Percentiles rank a stretch among this genome's conserved stretches.
These are phyloP conservation scores for Linnemannia elongata DNA, from an alignment of 192 early-diverging fungal genomes.

Conservation along the genomic window DNA sequence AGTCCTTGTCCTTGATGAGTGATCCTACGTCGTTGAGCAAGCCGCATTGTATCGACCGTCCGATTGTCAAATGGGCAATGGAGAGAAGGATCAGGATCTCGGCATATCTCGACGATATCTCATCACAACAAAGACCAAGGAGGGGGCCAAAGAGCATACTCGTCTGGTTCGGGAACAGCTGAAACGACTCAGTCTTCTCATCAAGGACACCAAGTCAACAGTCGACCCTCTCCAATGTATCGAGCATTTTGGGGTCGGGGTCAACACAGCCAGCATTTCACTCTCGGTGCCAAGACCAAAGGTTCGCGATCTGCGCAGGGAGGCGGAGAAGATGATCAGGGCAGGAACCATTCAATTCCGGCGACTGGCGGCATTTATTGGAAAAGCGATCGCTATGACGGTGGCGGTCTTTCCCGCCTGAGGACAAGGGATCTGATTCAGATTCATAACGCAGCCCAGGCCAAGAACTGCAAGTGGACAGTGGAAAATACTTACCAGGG, in stretches of 20 bases:
- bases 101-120: constrained; percentile 24
- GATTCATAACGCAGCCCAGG: constrained; percentile 5
- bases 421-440: constrained; percentile 14
- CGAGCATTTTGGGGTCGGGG: constrained; percentile 26
- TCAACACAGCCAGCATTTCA: constrained; percentile 16
- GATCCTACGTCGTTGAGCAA: no score
- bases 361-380: constrained; percentile 14
- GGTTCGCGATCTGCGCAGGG: constrained; percentile 15
- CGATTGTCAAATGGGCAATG: no score
- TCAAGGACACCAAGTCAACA: constrained; percentile 19
- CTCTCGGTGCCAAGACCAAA: constrained; percentile 16
- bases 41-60: no score
- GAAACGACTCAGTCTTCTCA: constrained; percentile 5
- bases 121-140: not conserved
- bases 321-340: no score
- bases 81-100: constrained; percentile 16
- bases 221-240: constrained; percentile 12
- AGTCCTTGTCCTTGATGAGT: no score
- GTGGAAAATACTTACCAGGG: no score
- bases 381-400: constrained; percentile 28
- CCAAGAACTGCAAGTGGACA: not conserved
- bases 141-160: constrained; percentile 13
- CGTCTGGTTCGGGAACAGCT: constrained; percentile 2
- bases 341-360: not conserved
- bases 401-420: constrained; percentile 16